A percentile compares a stretch with the other conserved stretches of the same genome.
Conservation (phyloP, 176 grass and related monocot genomes). For the Eleusine indica region DNA sequence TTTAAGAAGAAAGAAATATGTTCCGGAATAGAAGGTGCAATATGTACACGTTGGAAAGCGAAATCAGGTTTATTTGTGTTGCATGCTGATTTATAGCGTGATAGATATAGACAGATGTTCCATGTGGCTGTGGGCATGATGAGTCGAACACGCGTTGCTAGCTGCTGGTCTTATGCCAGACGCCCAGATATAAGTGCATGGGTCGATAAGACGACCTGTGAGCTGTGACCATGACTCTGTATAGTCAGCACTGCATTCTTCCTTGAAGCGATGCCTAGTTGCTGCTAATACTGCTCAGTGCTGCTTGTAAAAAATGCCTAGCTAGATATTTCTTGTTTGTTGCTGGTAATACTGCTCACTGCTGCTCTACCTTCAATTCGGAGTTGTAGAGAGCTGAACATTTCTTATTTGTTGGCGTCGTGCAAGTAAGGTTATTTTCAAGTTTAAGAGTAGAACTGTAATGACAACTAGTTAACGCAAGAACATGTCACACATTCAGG, state of each 20-base stretch:
- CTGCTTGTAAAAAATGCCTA: no score
- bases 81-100: not conserved
- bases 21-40: not conserved
- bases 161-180: not conserved
- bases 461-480: not conserved
- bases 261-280: not conserved
- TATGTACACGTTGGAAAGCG: not conserved
- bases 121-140: not conserved
- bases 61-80: not conserved
- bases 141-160: not conserved
- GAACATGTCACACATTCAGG: constrained; percentile 12
- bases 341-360: no score
- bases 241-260: not conserved
- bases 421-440: no score
- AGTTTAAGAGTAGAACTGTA: not conserved
- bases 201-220: not conserved
- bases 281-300: no score
- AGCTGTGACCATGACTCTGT: not conserved
- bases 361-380: no score
- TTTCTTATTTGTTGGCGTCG: no score
- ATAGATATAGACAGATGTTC: not conserved
- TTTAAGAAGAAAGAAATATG: not conserved
- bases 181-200: not conserved
- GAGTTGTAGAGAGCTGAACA: no score
- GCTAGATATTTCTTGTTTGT: no score